Conservation (phyloP, 2,329 filamentous ascomycete species). For the Hypocrella siamensis region DNA sequence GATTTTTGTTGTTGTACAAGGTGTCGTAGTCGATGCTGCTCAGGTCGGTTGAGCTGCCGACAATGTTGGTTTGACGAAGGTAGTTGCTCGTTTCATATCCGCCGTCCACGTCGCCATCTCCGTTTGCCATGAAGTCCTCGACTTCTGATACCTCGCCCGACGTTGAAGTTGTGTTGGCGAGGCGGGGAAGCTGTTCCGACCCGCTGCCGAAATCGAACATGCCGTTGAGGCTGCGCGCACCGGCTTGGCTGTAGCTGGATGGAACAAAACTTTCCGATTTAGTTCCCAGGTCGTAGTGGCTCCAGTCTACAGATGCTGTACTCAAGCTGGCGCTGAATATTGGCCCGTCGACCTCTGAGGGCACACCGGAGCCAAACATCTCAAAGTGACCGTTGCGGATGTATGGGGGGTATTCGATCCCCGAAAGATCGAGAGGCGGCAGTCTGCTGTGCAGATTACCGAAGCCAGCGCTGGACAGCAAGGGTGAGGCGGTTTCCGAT, state of each 20-base stretch:
- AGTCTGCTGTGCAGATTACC: slow-evolving; percentile 36
- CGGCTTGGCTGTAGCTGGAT: slow-evolving; percentile 38
- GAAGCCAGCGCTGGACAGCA: slow-evolving; percentile 33
- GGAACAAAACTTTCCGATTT: slow-evolving; percentile 32
- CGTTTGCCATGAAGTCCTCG: slow-evolving; percentile 38
- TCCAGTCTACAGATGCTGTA: slow-evolving; percentile 32
- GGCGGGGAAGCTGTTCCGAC: slow-evolving; percentile 36
- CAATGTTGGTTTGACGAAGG: slow-evolving; percentile 29
- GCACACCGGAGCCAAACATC: slow-evolving; percentile 29
- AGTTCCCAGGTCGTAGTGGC: slow-evolving; percentile 30
- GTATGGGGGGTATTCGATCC: slow-evolving; percentile 34
- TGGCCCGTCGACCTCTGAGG: slow-evolving; percentile 37
- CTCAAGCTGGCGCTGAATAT: slow-evolving; percentile 47
- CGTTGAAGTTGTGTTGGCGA: slow-evolving; percentile 43
- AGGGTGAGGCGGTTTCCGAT: slow-evolving; percentile 46
- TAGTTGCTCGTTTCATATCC: slow-evolving; percentile 29
- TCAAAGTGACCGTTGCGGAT: slow-evolving; percentile 32
- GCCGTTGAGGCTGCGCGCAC: slow-evolving; percentile 32
- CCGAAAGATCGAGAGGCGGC: slow-evolving; percentile 42
- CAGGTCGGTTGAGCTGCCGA: slow-evolving; percentile 25
- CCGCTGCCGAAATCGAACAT: slow-evolving; percentile 34
- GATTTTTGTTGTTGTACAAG: slow-evolving; percentile 35
- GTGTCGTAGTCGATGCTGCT: slow-evolving; percentile 38
- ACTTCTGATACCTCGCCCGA: slow-evolving; percentile 54
- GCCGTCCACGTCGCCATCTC: slow-evolving; percentile 31